A percentile compares a stretch with the other conserved stretches of the same genome.
These are phyloP conservation scores for Candida glaebosa DNA, from an alignment of 805 yeast species.

Conservation along the genomic window DNA sequence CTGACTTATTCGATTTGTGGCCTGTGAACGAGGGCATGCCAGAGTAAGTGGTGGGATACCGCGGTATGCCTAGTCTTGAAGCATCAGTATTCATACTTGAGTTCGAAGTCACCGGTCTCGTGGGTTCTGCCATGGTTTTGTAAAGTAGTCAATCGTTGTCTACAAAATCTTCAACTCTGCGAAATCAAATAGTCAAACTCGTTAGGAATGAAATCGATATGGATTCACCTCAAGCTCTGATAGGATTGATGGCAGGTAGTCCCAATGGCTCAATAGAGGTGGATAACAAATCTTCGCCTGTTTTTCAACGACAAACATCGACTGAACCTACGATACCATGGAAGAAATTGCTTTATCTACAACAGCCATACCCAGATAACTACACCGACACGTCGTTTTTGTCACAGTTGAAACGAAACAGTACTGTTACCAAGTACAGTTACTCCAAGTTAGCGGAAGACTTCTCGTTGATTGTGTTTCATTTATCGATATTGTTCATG, in stretches of 20 bases:
- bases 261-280: not conserved
- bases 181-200: too few relatives aligned
- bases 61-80: not conserved
- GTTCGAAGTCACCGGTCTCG: not conserved
- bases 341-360: conserved; percentile 81
- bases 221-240: not conserved
- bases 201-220: too few relatives aligned
- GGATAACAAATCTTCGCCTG: not conserved
- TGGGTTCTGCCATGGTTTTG: not conserved
- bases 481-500: conserved; percentile 58
- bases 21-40: conserved; percentile 5
- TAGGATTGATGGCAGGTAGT: not conserved
- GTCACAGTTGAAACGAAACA: conserved; percentile 73
- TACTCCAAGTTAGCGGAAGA: conserved; percentile 66
- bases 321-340: conserved; percentile 41
- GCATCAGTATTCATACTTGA: not conserved
- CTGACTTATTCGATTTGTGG: conserved; percentile 12
- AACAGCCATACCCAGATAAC: conserved; percentile 87
- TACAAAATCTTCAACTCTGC: too few relatives aligned
- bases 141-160: too few relatives aligned
- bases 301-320: not conserved
- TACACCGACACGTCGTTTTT: conserved; percentile 80
- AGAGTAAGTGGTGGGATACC: not conserved
- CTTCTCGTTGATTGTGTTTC: conserved; percentile 63
- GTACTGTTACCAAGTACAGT: conserved; percentile 67